Conservation (phyloP, 2,329 filamentous ascomycete species). For the Coniochaeta ligniaria region DNA sequence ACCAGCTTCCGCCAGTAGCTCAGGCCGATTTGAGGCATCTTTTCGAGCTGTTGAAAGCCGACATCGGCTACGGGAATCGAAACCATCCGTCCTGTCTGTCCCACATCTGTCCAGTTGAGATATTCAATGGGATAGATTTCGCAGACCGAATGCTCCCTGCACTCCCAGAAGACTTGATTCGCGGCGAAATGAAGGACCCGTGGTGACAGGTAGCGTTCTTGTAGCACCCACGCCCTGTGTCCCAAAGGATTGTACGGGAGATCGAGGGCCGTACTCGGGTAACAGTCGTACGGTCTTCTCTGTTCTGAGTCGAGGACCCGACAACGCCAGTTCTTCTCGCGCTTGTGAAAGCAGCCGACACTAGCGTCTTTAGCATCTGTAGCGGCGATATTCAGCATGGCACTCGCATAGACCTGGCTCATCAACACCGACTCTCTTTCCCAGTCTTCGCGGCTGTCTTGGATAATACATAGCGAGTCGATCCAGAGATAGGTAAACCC, state of each 20-base stretch:
- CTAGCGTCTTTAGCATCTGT: not conserved
- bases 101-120: not conserved
- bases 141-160: slow-evolving; percentile 11
- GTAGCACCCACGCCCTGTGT: slow-evolving; percentile 14
- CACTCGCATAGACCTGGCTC: slow-evolving; percentile 7
- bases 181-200: slow-evolving; percentile 13
- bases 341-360: not conserved
- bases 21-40: not conserved
- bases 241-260: slow-evolving; percentile 7
- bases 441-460: slow-evolving; percentile 3
- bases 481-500: slow-evolving; percentile 6
- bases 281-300: too few relatives aligned
- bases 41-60: too few relatives aligned
- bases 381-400: slow-evolving; percentile 10
- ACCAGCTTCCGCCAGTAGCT: not conserved
- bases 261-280: too few relatives aligned
- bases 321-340: not conserved
- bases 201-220: slow-evolving; percentile 14
- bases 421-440: slow-evolving; percentile 4
- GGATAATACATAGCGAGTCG: too few relatives aligned
- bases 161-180: slow-evolving; percentile 16
- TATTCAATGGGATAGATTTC: slow-evolving; percentile 10
- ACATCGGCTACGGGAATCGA: too few relatives aligned
- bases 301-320: too few relatives aligned
- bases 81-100: not conserved